phyloP scores from a whole-genome alignment of 129 eudicot genomes.

The Flaveria bidentis region DNA sequence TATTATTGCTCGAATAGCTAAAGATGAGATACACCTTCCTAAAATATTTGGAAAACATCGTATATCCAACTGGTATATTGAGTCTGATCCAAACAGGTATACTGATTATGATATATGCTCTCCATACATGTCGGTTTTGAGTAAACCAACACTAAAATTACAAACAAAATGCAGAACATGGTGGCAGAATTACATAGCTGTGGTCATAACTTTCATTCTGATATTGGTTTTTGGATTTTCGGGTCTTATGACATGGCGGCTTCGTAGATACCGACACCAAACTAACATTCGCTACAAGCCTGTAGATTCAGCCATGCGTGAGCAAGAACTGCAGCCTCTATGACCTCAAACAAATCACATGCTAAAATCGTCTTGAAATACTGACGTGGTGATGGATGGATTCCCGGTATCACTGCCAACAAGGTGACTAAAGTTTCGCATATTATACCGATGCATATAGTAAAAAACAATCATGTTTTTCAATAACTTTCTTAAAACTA shows the following conservation, averaged over 20 bases:
- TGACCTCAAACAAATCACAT: slow-evolving; percentile 16
- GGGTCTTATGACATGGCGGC: slow-evolving; percentile 61
- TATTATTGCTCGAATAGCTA: slow-evolving; percentile 66
- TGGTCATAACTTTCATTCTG: slow-evolving; percentile 39
- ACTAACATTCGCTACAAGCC: slow-evolving; percentile 56
- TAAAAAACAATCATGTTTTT: slow-evolving; percentile 22
- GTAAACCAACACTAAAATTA: not conserved
- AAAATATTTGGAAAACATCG: slow-evolving; percentile 64
- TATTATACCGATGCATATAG: slow-evolving; percentile 22
- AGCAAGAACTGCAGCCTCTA: slow-evolving; percentile 92
- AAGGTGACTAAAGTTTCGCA: slow-evolving; percentile 21
- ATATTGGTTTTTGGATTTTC: slow-evolving; percentile 46
- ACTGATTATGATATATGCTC: not conserved
- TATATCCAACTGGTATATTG: slow-evolving; percentile 61
- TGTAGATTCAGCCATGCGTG: slow-evolving; percentile 53
- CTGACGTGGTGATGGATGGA: slow-evolving; percentile 6
- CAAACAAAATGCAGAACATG: slow-evolving; percentile 54
- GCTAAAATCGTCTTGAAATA: slow-evolving; percentile 2
- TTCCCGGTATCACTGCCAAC: slow-evolving; percentile 13
- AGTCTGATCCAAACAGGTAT: slow-evolving; percentile 65
- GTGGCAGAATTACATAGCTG: slow-evolving; percentile 55
- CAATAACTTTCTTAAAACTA: slow-evolving; percentile 1
- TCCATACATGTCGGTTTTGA: not conserved
- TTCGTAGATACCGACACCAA: slow-evolving; percentile 55
- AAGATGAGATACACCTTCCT: slow-evolving; percentile 67